phyloP scores from a whole-genome alignment of 2,329 filamentous ascomycete genomes.

The Pestalotiopsis sp. region DNA sequence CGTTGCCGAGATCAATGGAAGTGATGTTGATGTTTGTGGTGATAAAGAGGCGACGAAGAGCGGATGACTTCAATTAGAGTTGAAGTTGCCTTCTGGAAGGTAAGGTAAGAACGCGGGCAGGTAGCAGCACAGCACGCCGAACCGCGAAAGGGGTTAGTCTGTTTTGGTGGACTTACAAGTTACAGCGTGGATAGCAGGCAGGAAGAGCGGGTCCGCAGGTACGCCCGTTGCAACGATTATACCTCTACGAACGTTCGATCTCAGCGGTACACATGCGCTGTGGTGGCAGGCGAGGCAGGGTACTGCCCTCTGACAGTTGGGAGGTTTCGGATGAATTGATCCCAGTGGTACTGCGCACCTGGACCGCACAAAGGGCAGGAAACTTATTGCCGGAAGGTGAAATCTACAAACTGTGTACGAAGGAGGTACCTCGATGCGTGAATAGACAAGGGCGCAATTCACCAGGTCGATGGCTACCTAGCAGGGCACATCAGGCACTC shows the following conservation, averaged over 20 bases:
- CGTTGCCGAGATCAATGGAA: background rate
- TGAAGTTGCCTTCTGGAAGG: background rate
- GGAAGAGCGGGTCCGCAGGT: background rate
- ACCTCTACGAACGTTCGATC: background rate
- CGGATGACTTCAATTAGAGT: background rate
- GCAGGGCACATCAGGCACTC: background rate
- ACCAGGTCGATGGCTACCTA: background rate
- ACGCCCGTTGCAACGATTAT: background rate
- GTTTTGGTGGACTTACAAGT: background rate
- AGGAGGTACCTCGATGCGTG: background rate
- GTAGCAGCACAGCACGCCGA: background rate
- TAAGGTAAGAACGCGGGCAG: background rate
- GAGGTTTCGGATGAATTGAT: too few species aligned
- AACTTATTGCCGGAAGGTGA: too few species aligned
- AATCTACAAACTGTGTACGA: too few species aligned
- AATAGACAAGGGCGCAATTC: background rate
- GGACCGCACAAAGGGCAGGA: too few species aligned
- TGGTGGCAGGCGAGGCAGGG: too few species aligned
- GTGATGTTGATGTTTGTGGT: background rate
- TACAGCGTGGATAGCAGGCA: background rate
- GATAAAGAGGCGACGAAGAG: background rate
- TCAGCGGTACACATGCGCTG: too few species aligned
- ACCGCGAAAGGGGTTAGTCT: background rate
- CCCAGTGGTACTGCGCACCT: too few species aligned
- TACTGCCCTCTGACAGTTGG: too few species aligned